Evolutionary conservation across 768 basidiomycete genomes (phyloP).

Genomic region (Cystobasidium tubakii): DNA sequence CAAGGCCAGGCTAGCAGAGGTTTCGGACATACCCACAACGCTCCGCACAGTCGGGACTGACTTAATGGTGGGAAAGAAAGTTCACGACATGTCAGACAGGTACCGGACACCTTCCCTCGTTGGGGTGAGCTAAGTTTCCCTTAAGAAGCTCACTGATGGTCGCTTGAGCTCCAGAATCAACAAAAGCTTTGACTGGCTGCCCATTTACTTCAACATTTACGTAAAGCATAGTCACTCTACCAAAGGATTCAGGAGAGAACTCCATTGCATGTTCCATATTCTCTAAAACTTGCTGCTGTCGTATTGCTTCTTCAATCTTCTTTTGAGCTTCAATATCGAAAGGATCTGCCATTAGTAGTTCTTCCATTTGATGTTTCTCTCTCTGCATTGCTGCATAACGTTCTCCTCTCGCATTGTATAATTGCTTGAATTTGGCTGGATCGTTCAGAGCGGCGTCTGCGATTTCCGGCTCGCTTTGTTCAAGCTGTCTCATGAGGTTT

Average conservation of each 20-base stretch:
- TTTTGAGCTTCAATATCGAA: slow-evolving; percentile 86
- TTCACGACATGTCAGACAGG: slow-evolving; percentile 26
- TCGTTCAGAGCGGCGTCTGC: slow-evolving; percentile 64
- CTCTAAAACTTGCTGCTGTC: slow-evolving; percentile 79
- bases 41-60: slow-evolving; percentile 88
- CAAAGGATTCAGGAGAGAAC: slow-evolving; percentile 75
- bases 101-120: not conserved
- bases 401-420: slow-evolving; percentile 50
- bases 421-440: slow-evolving; percentile 67
- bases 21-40: slow-evolving; percentile 64
- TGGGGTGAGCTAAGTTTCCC: not conserved
- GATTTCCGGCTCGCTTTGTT: slow-evolving; percentile 74
- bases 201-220: slow-evolving; percentile 90
- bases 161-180: slow-evolving; percentile 93
- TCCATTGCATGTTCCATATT: slow-evolving; percentile 82
- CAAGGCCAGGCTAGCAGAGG: slow-evolving; percentile 26
- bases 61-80: slow-evolving; percentile 51
- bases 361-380: slow-evolving; percentile 57
- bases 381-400: slow-evolving; percentile 52
- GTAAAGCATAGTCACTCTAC: slow-evolving; percentile 92
- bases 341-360: slow-evolving; percentile 75
- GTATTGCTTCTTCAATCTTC: slow-evolving; percentile 86
- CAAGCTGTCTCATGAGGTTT: slow-evolving; percentile 65
- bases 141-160: slow-evolving; percentile 71
- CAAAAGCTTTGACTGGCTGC: slow-evolving; percentile 84